Evolutionary conservation across 495 filamentous ascomycete genomes (phyloP).

Genomic region (Umbilicaria muhlenbergii): DNA sequence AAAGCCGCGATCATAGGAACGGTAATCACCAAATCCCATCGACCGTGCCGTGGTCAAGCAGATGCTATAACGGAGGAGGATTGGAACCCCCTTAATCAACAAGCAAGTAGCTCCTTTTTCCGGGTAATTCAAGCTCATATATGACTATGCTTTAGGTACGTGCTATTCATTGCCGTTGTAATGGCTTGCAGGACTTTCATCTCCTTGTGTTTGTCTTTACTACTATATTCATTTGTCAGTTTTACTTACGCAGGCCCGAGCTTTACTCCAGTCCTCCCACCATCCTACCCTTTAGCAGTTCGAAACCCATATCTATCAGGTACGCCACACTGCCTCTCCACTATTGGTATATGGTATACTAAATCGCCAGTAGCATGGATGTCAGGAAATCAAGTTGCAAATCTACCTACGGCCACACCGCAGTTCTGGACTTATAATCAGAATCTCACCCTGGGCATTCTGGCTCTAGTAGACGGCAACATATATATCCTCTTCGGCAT

Average conservation of each 20-base stretch:
- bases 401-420: slow-evolving; percentile 24
- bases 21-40: no score
- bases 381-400: slow-evolving; percentile 21
- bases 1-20: no score
- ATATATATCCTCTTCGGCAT: slow-evolving; percentile 34
- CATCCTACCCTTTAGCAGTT: slow-evolving; percentile 33
- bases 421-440: slow-evolving; percentile 32
- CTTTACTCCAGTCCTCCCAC: slow-evolving; percentile 22
- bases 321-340: slow-evolving; percentile 2
- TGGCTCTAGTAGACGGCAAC: slow-evolving; percentile 30
- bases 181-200: no score
- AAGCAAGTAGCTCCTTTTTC: no score
- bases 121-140: no score
- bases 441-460: slow-evolving; percentile 30
- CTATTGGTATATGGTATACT: not conserved
- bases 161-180: no score
- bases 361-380: slow-evolving; percentile 23
- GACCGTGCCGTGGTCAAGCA: no score
- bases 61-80: no score
- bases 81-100: no score
- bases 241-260: slow-evolving; percentile 5
- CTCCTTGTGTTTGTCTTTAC: no score
- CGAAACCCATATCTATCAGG: slow-evolving; percentile 30
- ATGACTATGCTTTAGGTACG: no score
- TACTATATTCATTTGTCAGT: no score